A percentile compares a stretch with the other conserved stretches of the same genome.
These are phyloP conservation scores for Kwoniella mangroviensis DNA, from an alignment of 768 basidiomycete species.

Conservation along the genomic window DNA sequence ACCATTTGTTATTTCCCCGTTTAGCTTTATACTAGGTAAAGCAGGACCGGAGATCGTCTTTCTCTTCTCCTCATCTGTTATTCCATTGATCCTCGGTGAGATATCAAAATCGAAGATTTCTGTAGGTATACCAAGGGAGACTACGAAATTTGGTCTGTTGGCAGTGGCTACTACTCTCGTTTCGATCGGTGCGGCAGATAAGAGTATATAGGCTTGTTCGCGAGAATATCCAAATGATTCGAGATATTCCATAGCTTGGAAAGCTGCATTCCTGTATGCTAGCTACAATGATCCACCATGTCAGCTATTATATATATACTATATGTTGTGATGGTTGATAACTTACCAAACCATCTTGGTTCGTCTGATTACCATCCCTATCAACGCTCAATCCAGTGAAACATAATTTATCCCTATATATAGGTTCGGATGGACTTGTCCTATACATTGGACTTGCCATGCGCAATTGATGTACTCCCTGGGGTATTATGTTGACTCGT, in stretches of 20 bases:
- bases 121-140: slow-evolving; percentile 73
- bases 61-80: slow-evolving; percentile 4
- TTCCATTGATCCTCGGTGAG: slow-evolving; percentile 5
- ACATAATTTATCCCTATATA: slow-evolving; percentile 74
- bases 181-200: slow-evolving; percentile 73
- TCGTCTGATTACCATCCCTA: slow-evolving; percentile 60
- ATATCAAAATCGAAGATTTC: slow-evolving; percentile 69
- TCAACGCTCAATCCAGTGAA: slow-evolving; percentile 76
- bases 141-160: slow-evolving; percentile 72
- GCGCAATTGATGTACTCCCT: slow-evolving; percentile 73
- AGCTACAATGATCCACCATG: neutral
- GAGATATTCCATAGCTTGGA: slow-evolving; percentile 76
- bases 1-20: neutral
- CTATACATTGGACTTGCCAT: slow-evolving; percentile 76
- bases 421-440: slow-evolving; percentile 65
- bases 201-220: slow-evolving; percentile 74
- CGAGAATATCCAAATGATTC: slow-evolving; percentile 73
- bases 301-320: too few species aligned
- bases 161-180: slow-evolving; percentile 16
- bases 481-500: slow-evolving; percentile 73
- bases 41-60: slow-evolving; percentile 5
- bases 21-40: slow-evolving; percentile 4
- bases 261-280: slow-evolving; percentile 78
- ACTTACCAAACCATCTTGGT: slow-evolving; percentile 47
- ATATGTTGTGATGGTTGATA: too few species aligned